Percentiles rank a stretch among this genome's conserved stretches.
Evolutionary conservation across 805 yeast species (phyloP).

Genomic region (Wickerhamiella allomyrinae): DNA sequence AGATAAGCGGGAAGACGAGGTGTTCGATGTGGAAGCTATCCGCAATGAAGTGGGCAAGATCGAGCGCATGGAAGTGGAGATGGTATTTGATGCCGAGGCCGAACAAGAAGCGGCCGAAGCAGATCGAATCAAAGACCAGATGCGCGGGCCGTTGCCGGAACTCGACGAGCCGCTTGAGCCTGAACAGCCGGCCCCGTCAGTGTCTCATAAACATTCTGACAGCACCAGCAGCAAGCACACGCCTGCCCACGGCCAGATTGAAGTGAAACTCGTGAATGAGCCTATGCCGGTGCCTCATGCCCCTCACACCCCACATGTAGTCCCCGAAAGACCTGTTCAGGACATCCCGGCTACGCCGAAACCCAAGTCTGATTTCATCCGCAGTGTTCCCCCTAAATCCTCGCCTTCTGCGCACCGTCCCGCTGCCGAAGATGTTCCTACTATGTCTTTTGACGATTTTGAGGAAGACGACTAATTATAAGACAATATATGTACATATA

Average conservation of each 20-base stretch:
- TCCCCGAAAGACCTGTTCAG: no score
- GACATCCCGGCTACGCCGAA: no score
- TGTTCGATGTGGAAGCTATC: constrained; percentile 30
- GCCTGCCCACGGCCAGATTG: neutral
- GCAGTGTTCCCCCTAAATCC: no score
- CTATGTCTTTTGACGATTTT: neutral
- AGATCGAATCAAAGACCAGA: neutral
- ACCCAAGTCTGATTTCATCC: no score
- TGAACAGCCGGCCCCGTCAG: neutral
- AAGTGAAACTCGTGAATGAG: neutral
- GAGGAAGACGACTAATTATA: constrained; percentile 2
- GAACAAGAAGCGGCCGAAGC: constrained; percentile 2
- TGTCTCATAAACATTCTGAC: neutral
- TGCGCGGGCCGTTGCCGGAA: neutral
- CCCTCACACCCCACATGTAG: no score
- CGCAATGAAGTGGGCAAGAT: constrained; percentile 24
- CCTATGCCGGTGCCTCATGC: neutral
- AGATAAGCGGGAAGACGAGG: constrained; percentile 28
- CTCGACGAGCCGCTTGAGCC: neutral
- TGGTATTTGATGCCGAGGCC: constrained; percentile 17
- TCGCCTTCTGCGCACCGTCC: neutral
- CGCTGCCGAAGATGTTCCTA: neutral
- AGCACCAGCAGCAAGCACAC: neutral
- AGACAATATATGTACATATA: no score
- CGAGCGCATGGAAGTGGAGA: constrained; percentile 15